phyloP scores from a whole-genome alignment of 2,329 filamentous ascomycete species.

The Calonectria pseudoturangicola region DNA sequence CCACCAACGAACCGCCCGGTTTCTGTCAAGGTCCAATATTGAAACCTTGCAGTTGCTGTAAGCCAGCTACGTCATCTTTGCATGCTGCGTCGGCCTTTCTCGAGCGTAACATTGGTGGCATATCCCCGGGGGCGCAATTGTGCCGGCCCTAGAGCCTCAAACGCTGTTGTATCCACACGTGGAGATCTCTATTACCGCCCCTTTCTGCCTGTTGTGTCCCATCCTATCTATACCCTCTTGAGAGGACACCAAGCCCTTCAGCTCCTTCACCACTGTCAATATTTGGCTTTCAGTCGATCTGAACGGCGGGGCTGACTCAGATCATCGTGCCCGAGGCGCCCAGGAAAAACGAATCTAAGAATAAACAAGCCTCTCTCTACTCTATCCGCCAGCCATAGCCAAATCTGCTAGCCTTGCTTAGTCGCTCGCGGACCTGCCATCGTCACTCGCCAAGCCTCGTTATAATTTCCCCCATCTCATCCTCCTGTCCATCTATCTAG shows the following conservation, averaged over 20 bases:
- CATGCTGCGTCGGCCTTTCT: slow-evolving; percentile 22
- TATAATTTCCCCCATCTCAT: background rate
- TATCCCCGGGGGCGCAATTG: slow-evolving; percentile 32
- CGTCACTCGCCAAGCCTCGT: slow-evolving; percentile 15
- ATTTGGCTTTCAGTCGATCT: slow-evolving; percentile 32
- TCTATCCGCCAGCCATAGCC: slow-evolving; percentile 16
- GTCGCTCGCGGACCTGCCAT: slow-evolving; percentile 18
- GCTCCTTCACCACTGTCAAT: slow-evolving; percentile 38
- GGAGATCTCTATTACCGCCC: slow-evolving; percentile 24
- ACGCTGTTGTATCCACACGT: slow-evolving; percentile 41
- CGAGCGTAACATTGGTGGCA: slow-evolving; percentile 24
- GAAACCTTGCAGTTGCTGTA: slow-evolving; percentile 10
- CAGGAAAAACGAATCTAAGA: slow-evolving; percentile 21
- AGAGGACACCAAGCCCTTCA: slow-evolving; percentile 35
- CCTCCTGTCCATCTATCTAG: slow-evolving; percentile 6
- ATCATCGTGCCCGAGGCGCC: slow-evolving; percentile 30
- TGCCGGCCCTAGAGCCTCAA: slow-evolving; percentile 39
- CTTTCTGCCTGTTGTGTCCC: slow-evolving; percentile 29
- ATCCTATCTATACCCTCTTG: slow-evolving; percentile 11
- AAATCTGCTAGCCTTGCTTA: slow-evolving; percentile 21
- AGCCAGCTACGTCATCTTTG: slow-evolving; percentile 37
- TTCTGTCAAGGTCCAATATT: slow-evolving; percentile 34
- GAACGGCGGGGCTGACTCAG: slow-evolving; percentile 40
- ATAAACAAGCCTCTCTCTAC: slow-evolving; percentile 27
- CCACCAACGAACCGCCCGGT: slow-evolving; percentile 8